A percentile compares a stretch with the other conserved stretches of the same genome.
These are phyloP conservation scores for Trichoderma virens DNA, from an alignment of 495 filamentous ascomycete genomes.

Conservation along the genomic window DNA sequence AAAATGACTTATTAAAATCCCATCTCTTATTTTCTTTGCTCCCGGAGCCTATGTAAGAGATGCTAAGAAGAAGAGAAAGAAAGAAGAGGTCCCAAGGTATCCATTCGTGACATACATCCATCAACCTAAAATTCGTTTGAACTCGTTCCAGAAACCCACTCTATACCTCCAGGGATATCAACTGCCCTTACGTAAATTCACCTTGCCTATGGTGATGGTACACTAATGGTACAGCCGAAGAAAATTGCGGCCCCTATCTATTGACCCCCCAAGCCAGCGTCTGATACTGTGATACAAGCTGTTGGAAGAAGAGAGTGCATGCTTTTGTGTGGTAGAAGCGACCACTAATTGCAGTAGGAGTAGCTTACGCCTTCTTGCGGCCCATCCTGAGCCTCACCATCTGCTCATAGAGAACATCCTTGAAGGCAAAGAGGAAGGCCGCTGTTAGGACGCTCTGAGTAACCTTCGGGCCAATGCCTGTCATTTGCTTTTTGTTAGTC, in stretches of 20 bases:
- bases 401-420: constrained; percentile 66
- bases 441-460: constrained; percentile 95
- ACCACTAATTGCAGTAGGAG: neutral
- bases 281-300: neutral
- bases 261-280: neutral
- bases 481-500: constrained; percentile 11
- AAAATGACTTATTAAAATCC: neutral
- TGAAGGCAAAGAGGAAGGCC: constrained; percentile 95
- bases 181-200: neutral
- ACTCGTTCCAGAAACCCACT: neutral
- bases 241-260: neutral
- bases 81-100: neutral
- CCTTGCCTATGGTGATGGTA: neutral
- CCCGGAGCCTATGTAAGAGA: neutral
- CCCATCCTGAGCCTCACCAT: constrained; percentile 38
- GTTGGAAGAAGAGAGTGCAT: neutral
- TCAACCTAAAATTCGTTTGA: neutral
- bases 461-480: constrained; percentile 89
- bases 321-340: neutral
- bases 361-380: neutral
- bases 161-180: neutral
- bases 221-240: constrained; percentile 1
- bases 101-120: neutral
- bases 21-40: neutral
- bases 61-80: neutral